Evolutionary conservation across 176 grass and related monocot genomes (phyloP), one percentile per base, ranked within the genome.

Genomic region (Secale cereale): DNA sequence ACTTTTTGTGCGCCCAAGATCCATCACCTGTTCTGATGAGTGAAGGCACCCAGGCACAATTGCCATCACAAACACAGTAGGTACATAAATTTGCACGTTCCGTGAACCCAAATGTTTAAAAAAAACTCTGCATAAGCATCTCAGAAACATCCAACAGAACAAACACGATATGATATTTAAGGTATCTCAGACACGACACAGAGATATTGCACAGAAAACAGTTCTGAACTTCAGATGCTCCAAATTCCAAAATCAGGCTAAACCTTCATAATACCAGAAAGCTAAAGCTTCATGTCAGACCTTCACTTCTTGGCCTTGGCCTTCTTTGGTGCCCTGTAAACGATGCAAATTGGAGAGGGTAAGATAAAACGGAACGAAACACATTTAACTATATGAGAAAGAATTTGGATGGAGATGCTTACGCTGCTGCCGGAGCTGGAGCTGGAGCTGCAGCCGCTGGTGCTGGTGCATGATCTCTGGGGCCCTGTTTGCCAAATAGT

Each of bases 311-410:
- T 92, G 1, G 40, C 40, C 40, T 41, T 41, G 40, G 65, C 45
- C 37, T 89, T 92, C 83, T 89, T 89, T 8, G 87, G 65, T 80
- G 80, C 83, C 67, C 90, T 92, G 60, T 65, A 43, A 81, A 50
- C 41, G 80, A 10, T 59, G 23, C 15, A 59, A 90, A 20, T 5
- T 2, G 0, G 15, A 82, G 37, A 66, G 70, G 19, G 12, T 41
- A 13, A 60, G 23, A 6, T 73, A 17, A 22, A 26, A 41, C 29
- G 1, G 2, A 75, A 25, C 4, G 16, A 13, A 68, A 61, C 11
- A 78, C n/a, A 2, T 28, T 28, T 1, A 37, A 17, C 43, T 20
- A 1, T 23, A 20, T 10, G 9, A n/a, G 48, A 75, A 27, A 13
- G 0, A 13, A 20, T 41, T 14, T 7, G 10, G 68, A 41, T 12